Conservation (phyloP, 2,329 filamentous ascomycete species). For the Fusarium sp. region DNA sequence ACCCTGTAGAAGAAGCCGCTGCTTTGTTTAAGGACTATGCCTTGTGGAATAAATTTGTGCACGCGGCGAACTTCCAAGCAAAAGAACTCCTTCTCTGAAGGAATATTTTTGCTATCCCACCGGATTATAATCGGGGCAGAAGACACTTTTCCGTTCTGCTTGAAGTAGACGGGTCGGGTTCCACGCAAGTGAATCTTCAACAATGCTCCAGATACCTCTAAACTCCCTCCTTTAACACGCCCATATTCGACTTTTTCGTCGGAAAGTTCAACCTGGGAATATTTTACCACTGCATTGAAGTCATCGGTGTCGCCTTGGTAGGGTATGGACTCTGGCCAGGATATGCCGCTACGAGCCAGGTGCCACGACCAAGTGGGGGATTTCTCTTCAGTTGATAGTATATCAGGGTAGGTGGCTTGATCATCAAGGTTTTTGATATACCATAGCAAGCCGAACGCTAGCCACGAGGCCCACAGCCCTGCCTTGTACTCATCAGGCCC, state of each 20-base stretch:
- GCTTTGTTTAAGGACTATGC: not conserved
- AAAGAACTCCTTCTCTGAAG: not conserved
- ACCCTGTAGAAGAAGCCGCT: not conserved
- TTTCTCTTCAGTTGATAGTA: not conserved
- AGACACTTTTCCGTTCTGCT: not conserved
- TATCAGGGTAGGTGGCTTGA: not conserved
- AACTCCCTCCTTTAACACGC: not conserved
- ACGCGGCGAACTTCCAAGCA: not conserved
- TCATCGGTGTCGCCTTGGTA: not conserved
- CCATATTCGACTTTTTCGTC: not conserved
- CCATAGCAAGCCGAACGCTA: not conserved
- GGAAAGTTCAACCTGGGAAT: not conserved
- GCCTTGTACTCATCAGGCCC: not conserved
- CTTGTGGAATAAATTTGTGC: not conserved
- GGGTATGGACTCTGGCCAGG: not conserved
- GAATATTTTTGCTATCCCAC: not conserved
- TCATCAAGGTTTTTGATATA: not conserved
- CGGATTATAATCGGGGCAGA: not conserved
- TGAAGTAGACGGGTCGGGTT: not conserved
- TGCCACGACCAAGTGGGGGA: not conserved
- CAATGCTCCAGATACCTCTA: not conserved
- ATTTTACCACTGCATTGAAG: not conserved
- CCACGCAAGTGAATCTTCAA: not conserved
- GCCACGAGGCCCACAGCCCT: not conserved
- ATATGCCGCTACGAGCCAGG: not conserved